These are phyloP conservation scores for Phytophthora ohioensis DNA, from an alignment of 352 stramenopile species.

Conservation along the genomic window DNA sequence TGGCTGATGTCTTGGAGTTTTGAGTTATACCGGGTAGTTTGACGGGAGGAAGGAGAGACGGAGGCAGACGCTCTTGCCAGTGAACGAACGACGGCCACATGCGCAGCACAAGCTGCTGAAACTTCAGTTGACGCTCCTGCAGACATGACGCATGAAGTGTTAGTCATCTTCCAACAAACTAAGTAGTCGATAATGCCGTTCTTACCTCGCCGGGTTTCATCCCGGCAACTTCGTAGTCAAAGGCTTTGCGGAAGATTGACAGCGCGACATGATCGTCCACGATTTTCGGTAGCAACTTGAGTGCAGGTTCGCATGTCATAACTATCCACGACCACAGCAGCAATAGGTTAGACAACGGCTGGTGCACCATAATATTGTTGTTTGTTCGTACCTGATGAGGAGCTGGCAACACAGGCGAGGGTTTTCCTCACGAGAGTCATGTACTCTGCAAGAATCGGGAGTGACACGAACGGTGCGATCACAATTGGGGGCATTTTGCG, in stretches of 20 bases:
- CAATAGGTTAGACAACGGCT: background rate
- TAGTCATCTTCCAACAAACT: background rate
- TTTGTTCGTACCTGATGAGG: conserved; percentile 47
- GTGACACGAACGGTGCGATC: conserved; percentile 66
- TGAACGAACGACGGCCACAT: conserved; percentile 84
- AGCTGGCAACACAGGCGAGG: conserved; percentile 48
- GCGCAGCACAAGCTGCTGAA: conserved; percentile 74
- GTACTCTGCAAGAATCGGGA: conserved; percentile 78
- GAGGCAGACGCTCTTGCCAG: conserved; percentile 52
- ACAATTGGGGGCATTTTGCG: conserved; percentile 74
- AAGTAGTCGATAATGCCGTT: background rate
- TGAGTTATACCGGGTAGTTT: conserved; percentile 12
- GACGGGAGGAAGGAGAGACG: conserved; percentile 39
- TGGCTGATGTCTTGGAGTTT: conserved; percentile 15
- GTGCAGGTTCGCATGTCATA: conserved; percentile 66
- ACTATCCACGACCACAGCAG: conserved; percentile 32
- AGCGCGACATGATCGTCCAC: conserved; percentile 76
- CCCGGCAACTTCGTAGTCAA: conserved; percentile 57
- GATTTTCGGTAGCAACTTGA: conserved; percentile 77
- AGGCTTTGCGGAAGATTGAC: conserved; percentile 65
- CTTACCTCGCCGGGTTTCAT: conserved; percentile 58
- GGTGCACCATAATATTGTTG: background rate
- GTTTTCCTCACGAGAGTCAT: conserved; percentile 73
- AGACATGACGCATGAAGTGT: background rate
- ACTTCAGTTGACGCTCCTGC: conserved; percentile 68